Conservation (phyloP, 345 rosid species). For the Rhizophora apiculata region DNA sequence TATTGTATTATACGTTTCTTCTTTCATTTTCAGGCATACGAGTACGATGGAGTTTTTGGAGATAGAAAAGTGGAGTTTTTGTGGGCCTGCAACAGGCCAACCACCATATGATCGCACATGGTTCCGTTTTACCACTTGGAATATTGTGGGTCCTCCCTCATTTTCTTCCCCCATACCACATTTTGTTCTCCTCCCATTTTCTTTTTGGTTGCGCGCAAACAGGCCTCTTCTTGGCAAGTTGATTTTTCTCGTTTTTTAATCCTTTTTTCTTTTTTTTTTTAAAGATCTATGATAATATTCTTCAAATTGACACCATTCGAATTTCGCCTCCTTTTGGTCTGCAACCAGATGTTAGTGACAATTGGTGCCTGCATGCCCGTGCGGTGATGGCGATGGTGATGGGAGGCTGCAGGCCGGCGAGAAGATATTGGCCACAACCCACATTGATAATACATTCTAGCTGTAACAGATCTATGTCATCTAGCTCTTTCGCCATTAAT, state of each 20-base stretch:
- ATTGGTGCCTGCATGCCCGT: not conserved
- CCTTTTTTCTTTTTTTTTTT: not conserved
- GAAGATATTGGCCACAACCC: not conserved
- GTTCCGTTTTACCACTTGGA: conserved; percentile 46
- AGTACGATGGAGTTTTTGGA: conserved; percentile 7
- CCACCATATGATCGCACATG: conserved; percentile 77
- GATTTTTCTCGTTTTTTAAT: not conserved
- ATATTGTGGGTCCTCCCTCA: conserved; percentile 19
- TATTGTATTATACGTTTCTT: conserved; percentile 21
- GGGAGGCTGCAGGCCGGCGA: not conserved
- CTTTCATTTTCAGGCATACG: conserved; percentile 20
- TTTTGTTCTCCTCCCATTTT: too few relatives aligned
- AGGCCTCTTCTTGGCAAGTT: not conserved
- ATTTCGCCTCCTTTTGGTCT: not conserved
- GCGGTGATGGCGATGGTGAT: not conserved
- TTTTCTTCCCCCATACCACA: too few relatives aligned
- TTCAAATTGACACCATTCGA: not conserved
- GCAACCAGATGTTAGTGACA: not conserved
- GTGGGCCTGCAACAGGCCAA: conserved; percentile 47
- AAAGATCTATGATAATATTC: not conserved
- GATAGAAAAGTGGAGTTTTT: conserved; percentile 14
- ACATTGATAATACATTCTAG: not conserved
- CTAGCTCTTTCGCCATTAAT: too few relatives aligned
- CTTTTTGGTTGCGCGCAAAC: too few relatives aligned
- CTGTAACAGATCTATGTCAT: too few relatives aligned